A percentile compares a stretch with the other conserved stretches of the same genome.
phyloP scores from a whole-genome alignment of 441 rosid species.

The Erysimum pusillum region DNA sequence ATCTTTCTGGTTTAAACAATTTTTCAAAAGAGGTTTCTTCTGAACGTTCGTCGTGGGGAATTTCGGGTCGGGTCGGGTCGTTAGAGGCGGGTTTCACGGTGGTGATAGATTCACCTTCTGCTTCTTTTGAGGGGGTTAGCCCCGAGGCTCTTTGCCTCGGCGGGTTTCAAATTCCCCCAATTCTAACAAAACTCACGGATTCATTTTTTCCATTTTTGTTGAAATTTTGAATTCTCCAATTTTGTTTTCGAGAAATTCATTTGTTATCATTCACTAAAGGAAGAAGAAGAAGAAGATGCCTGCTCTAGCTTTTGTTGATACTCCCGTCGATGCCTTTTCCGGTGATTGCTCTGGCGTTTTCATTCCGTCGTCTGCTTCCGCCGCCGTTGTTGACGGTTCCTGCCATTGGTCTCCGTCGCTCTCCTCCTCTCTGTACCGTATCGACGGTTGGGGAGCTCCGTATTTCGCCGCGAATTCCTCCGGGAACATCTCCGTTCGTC shows the following conservation, averaged over 20 bases:
- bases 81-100: constrained; percentile 60
- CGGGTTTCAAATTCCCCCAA: constrained; percentile 94
- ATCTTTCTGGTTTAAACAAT: neutral
- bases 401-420: constrained; percentile 74
- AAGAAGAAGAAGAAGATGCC: constrained; percentile 73
- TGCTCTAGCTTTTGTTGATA: constrained; percentile 85
- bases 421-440: constrained; percentile 75
- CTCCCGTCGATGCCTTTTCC: constrained; percentile 65
- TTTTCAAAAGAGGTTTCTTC: constrained; percentile 40
- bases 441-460: constrained; percentile 94
- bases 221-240: constrained; percentile 6
- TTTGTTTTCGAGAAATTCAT: neutral
- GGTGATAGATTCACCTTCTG: constrained; percentile 65
- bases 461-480: constrained; percentile 75
- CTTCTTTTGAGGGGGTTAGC: constrained; percentile 98
- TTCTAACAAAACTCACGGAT: constrained; percentile 23
- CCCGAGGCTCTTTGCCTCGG: constrained; percentile 99
- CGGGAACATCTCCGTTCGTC: constrained; percentile 80
- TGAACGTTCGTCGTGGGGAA: constrained; percentile 62
- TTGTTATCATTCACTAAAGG: constrained; percentile 43
- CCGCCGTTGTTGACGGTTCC: constrained; percentile 33
- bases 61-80: constrained; percentile 53
- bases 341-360: constrained; percentile 57
- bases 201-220: constrained; percentile 22
- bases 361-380: constrained; percentile 45